Evolutionary conservation across 2,329 filamentous ascomycete species (phyloP), one percentile per base, ranked within the genome.

Genomic region (Aspergillus terreus): DNA sequence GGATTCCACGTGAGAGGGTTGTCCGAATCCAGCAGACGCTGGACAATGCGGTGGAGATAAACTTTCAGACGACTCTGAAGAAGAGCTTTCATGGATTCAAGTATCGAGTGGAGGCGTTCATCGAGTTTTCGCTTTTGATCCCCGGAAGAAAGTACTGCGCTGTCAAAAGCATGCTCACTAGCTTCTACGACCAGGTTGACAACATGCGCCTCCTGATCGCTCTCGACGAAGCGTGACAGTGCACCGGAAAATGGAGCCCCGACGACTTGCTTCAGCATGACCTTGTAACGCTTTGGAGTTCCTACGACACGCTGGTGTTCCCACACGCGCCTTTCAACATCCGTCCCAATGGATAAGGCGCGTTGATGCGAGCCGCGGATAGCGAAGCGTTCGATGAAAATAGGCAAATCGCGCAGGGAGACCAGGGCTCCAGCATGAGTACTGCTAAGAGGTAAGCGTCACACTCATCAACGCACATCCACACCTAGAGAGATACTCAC

Each of bases 181-280:
- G 44, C 47, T 3, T 27, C 41, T 6, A 50, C 45, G 4, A 55
- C 12, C 6, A 35, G 47, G 9, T 43, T 19, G 43, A 72, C 56
- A 4, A 73, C 60, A 1, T 62, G 53, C 10, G 36, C 9, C 6
- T 49, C 46, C 19, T 53, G 23, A 17, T 46, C 38, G 11, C 60
- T 53, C 46, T 71, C 70, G 5, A 51, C 40, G 6, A 57, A 36
- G 4, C 60, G 44, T 15, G 62, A 45, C 4, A 68, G 58, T 10
- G 63, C 36, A 4, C 67, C 65, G 3, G 58, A 63, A 46, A 75
- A 75, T 4, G 71, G 63, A 0, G 58, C 62, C 0, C 73, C 73
- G 4, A 72, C 65, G 6, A 75, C 64, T 54, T 75, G 71, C 50
- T 75, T 75, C 67, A 74, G 66, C 42, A 73, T 58, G 27, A 63